phyloP scores from a whole-genome alignment of 2,329 filamentous ascomycete genomes.

The Xylariales sp. region DNA sequence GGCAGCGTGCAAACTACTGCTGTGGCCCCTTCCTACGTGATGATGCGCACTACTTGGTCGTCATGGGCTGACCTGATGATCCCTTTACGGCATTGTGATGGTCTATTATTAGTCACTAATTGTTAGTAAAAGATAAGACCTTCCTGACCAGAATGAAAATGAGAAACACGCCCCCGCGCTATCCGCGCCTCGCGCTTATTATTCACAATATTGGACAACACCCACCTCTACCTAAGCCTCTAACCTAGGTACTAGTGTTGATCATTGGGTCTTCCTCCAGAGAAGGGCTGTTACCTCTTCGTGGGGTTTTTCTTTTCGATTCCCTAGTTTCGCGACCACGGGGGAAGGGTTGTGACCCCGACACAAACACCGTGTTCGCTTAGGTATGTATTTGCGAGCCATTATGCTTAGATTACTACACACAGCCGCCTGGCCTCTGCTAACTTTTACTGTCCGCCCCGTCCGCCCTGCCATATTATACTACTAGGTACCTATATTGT shows the following conservation, averaged over 20 bases:
- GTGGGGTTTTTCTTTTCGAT: neutral
- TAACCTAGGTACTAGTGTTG: no score
- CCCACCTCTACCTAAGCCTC: neutral
- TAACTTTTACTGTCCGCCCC: constrained; percentile 2
- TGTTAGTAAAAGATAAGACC: constrained; percentile 12
- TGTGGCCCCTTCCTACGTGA: constrained; percentile 20
- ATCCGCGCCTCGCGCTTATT: constrained; percentile 35
- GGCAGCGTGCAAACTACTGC: constrained; percentile 25
- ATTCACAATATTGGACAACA: constrained; percentile 9
- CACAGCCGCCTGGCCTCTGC: neutral
- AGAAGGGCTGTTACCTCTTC: neutral
- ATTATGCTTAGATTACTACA: constrained; percentile 14
- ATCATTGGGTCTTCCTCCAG: neutral
- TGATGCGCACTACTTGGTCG: constrained; percentile 3
- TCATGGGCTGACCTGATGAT: constrained; percentile 25
- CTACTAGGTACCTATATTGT: neutral
- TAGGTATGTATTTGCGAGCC: neutral
- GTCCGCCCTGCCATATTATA: no score
- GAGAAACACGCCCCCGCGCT: constrained; percentile 25
- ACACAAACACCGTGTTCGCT: neutral
- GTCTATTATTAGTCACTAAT: constrained; percentile 35
- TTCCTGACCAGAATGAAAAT: constrained; percentile 5
- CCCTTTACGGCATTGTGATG: constrained; percentile 18
- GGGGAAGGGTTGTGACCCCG: neutral
- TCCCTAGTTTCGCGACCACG: neutral